Conservation (phyloP, 805 yeast genomes). For the Citeromyces matritensis region DNA sequence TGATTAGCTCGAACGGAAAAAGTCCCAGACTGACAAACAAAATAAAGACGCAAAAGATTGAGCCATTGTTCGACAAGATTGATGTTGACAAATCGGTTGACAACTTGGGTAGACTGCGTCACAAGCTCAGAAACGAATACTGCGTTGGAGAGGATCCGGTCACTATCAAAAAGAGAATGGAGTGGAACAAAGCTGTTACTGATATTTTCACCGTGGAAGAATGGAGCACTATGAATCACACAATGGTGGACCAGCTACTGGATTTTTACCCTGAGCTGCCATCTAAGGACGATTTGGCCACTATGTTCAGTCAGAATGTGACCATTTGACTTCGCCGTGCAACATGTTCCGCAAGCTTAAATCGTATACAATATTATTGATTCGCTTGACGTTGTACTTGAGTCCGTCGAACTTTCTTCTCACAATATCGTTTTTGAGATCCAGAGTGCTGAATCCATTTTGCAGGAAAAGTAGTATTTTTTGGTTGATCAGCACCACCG, state of each 20-base stretch:
- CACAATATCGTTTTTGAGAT: slow-evolving; percentile 14
- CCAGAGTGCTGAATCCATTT: slow-evolving; percentile 13
- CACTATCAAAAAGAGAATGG: slow-evolving; percentile 47
- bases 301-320: neutral
- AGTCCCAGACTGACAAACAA: slow-evolving; percentile 62
- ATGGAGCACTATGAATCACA: slow-evolving; percentile 33
- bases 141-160: slow-evolving; percentile 26
- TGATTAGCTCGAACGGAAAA: slow-evolving; percentile 75
- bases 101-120: slow-evolving; percentile 42
- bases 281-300: too few species aligned
- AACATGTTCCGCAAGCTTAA: slow-evolving; percentile 5
- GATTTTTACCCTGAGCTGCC: slow-evolving; percentile 35
- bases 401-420: slow-evolving; percentile 15
- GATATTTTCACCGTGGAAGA: slow-evolving; percentile 42
- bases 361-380: slow-evolving; percentile 14
- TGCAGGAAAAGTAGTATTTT: slow-evolving; percentile 11
- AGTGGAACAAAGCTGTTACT: slow-evolving; percentile 52
- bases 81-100: slow-evolving; percentile 40
- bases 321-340: neutral
- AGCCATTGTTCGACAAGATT: slow-evolving; percentile 19
- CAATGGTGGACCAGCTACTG: slow-evolving; percentile 24
- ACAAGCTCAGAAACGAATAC: slow-evolving; percentile 23
- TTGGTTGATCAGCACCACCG: slow-evolving; percentile 10
- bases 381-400: slow-evolving; percentile 14
- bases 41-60: slow-evolving; percentile 40